phyloP scores from a whole-genome alignment of 2,329 filamentous ascomycete genomes.

The Aspergillus pseudonomiae region DNA sequence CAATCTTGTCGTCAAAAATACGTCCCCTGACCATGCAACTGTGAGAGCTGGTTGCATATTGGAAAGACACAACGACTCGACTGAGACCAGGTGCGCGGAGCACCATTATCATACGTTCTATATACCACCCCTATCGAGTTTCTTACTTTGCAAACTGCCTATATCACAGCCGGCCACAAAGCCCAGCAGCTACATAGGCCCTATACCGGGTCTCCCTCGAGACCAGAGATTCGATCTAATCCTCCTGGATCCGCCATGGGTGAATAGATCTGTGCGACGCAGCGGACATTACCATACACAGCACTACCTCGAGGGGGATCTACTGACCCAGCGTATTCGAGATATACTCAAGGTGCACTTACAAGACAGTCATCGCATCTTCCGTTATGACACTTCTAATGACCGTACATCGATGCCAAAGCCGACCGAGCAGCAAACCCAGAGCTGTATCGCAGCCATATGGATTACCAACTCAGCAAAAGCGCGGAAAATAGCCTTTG shows the following conservation, averaged over 20 bases:
- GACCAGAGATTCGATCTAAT: constrained; percentile 58
- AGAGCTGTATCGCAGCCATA: constrained; percentile 52
- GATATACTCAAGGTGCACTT: constrained; percentile 51
- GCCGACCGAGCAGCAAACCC: not conserved
- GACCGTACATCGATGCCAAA: not conserved
- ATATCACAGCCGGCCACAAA: constrained; percentile 19
- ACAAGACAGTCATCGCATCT: constrained; percentile 17
- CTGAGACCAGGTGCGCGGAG: not conserved
- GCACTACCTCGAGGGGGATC: constrained; percentile 31
- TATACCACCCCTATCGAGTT: constrained; percentile 54
- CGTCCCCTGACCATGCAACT: constrained; percentile 23
- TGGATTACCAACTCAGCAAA: constrained; percentile 65
- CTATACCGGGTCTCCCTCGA: constrained; percentile 30
- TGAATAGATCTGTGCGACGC: constrained; percentile 61
- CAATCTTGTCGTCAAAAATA: constrained; percentile 34
- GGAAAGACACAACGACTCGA: not conserved
- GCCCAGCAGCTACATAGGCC: constrained; percentile 7
- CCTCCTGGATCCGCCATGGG: constrained; percentile 66
- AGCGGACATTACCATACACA: constrained; percentile 51
- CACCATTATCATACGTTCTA: constrained; percentile 31
- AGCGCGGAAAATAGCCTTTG: constrained; percentile 51
- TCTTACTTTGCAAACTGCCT: constrained; percentile 47
- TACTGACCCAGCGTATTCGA: constrained; percentile 39
- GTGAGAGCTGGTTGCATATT: constrained; percentile 17
- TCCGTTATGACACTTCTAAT: not conserved